Evolutionary conservation across 768 basidiomycete genomes (phyloP), one percentile per base, ranked within the genome.

Genomic region (Cubamyces lactineus): DNA sequence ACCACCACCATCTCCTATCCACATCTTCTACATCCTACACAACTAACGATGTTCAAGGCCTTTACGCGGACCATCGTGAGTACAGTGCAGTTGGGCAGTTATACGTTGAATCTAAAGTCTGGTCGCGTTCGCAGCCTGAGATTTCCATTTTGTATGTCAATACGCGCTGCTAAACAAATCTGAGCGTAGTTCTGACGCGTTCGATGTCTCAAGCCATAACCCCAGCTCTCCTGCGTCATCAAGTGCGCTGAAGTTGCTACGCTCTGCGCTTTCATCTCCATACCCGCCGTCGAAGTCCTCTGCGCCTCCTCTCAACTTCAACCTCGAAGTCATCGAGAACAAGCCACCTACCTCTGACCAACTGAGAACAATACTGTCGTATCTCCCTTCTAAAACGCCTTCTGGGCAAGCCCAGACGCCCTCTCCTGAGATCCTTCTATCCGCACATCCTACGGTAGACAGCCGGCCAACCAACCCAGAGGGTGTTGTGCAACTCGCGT

Each of bases 311-410:
- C 82, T 92, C 16, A 73, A 82, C 13, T 92, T 89, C 76, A 80
- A 88, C 59, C 82, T 92, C 19, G 86, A 90, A 57, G 85, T 92
- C 24, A 76, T 92, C 46, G 88, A 91, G 69, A 79, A 80, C 7
- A 74, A 79, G 5, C 78, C 81, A 0, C 91, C 91, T 2, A 92
- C 83, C 0, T 55, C 82, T 0, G 88, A 91, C 72, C 91, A 92
- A 67, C 72, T 92, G 40, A 76, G 74, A 30, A 86, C 84, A 15
- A 91, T 92, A 45, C 68, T 89, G 15, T 82, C 84, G 3, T 91
- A 88, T 69, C 72, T 88, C 11, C 69, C 72, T 0, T 76, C 77
- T 0, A 62, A 56, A 34, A 42, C 63, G n/a, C 39, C 65, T 48
- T 66, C 30, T 34, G 67, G 47, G 5, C 43, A 47, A 12, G 5